These are phyloP conservation scores for Biscogniauxia mediterranea DNA, from an alignment of 2,329 filamentous ascomycete genomes.

Conservation along the genomic window DNA sequence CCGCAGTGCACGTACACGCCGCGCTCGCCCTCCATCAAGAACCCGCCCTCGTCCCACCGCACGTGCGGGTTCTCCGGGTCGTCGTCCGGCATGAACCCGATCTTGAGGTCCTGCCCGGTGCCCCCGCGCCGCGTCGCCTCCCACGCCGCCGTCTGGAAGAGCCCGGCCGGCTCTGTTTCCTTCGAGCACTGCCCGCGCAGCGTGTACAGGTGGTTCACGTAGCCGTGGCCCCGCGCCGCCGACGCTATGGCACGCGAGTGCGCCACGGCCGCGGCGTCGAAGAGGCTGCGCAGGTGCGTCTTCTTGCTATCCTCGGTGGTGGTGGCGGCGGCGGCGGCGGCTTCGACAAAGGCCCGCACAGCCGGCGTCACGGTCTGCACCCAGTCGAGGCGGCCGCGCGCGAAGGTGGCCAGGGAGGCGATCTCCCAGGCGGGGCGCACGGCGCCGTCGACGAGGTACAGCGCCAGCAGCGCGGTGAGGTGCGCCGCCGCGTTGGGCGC, in stretches of 20 bases:
- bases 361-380: slow-evolving; percentile 15
- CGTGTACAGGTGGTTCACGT: slow-evolving; percentile 13
- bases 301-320: not conserved
- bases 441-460: slow-evolving; percentile 11
- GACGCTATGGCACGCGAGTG: slow-evolving; percentile 6
- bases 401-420: slow-evolving; percentile 8
- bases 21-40: slow-evolving; percentile 12
- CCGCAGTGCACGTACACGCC: slow-evolving; percentile 17
- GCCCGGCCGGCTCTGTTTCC: not conserved
- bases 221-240: slow-evolving; percentile 6
- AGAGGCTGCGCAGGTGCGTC: not conserved
- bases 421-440: slow-evolving; percentile 18
- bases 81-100: slow-evolving; percentile 15
- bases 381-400: slow-evolving; percentile 16
- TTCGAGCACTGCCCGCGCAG: slow-evolving; percentile 2
- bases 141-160: slow-evolving; percentile 17
- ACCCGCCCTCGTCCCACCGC: slow-evolving; percentile 15
- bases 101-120: slow-evolving; percentile 16
- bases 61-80: not conserved
- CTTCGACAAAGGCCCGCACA: slow-evolving; percentile 9
- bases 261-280: slow-evolving; percentile 3
- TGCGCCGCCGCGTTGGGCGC: slow-evolving; percentile 15
- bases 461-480: slow-evolving; percentile 8
- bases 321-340: too few relatives aligned
- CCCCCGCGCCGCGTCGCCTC: slow-evolving; percentile 14